A percentile compares a stretch with the other conserved stretches of the same genome.
Evolutionary conservation across 345 rosid genomes (phyloP).

Genomic region (Citrus medica): DNA sequence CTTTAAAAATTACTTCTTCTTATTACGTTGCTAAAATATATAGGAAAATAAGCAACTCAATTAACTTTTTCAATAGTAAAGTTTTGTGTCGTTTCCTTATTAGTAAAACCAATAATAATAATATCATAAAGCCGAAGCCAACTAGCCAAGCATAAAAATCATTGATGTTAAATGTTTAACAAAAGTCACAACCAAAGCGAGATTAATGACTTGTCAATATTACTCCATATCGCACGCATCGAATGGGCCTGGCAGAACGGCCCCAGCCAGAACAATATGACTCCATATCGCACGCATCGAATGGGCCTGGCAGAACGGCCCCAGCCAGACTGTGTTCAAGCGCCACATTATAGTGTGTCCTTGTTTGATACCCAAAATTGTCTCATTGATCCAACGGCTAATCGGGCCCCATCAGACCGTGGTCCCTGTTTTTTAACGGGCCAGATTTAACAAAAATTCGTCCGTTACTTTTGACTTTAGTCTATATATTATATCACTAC

Average conservation of each 20-base stretch:
- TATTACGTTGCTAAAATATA: too few relatives aligned
- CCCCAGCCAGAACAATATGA: constrained; percentile 23
- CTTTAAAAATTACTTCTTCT: too few relatives aligned
- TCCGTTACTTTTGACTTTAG: constrained; percentile 1
- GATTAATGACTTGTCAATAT: constrained; percentile 1
- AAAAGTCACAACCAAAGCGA: background rate
- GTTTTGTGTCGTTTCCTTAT: too few relatives aligned
- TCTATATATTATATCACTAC: background rate
- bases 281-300: constrained; percentile 28
- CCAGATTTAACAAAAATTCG: constrained; percentile 25
- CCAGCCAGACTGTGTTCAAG: constrained; percentile 24
- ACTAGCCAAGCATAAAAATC: too few relatives aligned
- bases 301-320: background rate
- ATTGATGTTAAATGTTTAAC: too few relatives aligned
- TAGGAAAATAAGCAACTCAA: too few relatives aligned
- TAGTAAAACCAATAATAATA: too few relatives aligned
- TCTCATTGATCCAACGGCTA: constrained; percentile 50
- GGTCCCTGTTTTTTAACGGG: constrained; percentile 26
- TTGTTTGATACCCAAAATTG: constrained; percentile 14
- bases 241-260: background rate
- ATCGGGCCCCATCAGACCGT: constrained; percentile 13
- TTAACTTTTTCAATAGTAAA: too few relatives aligned
- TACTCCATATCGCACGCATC: constrained; percentile 31
- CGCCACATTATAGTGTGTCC: constrained; percentile 16
- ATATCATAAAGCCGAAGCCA: too few relatives aligned